These are phyloP conservation scores for Taphrina sp. DNA, from an alignment of 1,139 yeast genomes.

Conservation along the genomic window DNA sequence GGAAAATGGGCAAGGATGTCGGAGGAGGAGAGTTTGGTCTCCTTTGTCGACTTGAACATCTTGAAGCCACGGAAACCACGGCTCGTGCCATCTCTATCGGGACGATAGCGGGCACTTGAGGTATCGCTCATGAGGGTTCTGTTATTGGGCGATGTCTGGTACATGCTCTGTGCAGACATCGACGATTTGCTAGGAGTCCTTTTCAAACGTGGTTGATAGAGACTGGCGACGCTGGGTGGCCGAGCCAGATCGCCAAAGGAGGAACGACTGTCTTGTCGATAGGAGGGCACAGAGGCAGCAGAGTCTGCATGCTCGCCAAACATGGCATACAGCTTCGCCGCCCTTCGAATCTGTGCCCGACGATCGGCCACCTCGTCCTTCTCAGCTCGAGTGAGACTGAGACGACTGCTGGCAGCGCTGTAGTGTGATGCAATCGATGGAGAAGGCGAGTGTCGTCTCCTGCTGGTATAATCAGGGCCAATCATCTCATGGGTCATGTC, in stretches of 20 bases:
- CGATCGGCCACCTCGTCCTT: constrained; percentile 17
- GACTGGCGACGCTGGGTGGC: constrained; percentile 13
- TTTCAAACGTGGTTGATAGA: background rate
- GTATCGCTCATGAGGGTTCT: background rate
- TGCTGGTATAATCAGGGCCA: background rate
- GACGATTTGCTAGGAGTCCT: constrained; percentile 8
- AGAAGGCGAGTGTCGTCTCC: constrained; percentile 4
- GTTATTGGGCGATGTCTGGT: background rate
- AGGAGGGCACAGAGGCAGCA: background rate
- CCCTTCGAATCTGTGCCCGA: constrained; percentile 22
- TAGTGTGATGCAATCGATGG: background rate
- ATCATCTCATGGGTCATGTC: background rate
- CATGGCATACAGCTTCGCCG: constrained; percentile 30
- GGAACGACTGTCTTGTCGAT: background rate
- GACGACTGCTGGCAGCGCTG: constrained; percentile 6
- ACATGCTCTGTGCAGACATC: constrained; percentile 8
- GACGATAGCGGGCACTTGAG: constrained; percentile 1
- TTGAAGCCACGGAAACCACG: background rate
- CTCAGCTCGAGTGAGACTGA: constrained; percentile 10
- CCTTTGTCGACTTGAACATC: constrained; percentile 12
- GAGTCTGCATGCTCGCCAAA: constrained; percentile 28
- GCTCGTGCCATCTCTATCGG: background rate
- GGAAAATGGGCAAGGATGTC: constrained; percentile 11
- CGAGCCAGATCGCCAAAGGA: background rate
- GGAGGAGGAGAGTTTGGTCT: background rate